phyloP scores from a whole-genome alignment of 2,329 filamentous ascomycete genomes.

The Tolypocladium tropicale region DNA sequence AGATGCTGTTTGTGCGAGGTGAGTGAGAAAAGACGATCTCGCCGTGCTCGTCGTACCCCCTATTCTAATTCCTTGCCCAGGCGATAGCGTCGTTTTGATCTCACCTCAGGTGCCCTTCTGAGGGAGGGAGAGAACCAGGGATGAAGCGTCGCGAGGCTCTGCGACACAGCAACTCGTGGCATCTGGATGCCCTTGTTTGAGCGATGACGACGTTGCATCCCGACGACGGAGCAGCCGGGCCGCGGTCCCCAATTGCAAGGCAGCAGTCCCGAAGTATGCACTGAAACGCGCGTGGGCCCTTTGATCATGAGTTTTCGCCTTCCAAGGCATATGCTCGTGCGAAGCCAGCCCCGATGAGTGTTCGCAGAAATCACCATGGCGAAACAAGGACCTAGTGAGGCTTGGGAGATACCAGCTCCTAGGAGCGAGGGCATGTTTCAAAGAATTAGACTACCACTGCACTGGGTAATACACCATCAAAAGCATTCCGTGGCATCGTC shows the following conservation, averaged over 20 bases:
- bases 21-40: slow-evolving; percentile 19
- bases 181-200: not conserved
- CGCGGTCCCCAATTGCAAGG: not conserved
- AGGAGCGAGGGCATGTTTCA: not conserved
- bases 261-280: not conserved
- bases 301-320: not conserved
- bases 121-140: slow-evolving; percentile 1
- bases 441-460: no score
- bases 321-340: not conserved
- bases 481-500: not conserved
- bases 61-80: slow-evolving; percentile 28
- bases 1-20: slow-evolving; percentile 98
- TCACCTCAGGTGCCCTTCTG: slow-evolving; percentile 47
- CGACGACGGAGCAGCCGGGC: not conserved
- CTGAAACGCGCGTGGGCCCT: not conserved
- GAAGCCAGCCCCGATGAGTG: not conserved
- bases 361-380: not conserved
- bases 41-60: not conserved
- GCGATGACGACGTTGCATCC: not conserved
- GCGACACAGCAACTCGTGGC: not conserved
- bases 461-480: not conserved
- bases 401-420: not conserved
- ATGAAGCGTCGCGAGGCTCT: not conserved
- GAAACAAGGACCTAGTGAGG: not conserved
- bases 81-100: slow-evolving; percentile 64